These are phyloP conservation scores for Omphalotus olearius DNA, from an alignment of 1,284 basidiomycete genomes.

Conservation along the genomic window DNA sequence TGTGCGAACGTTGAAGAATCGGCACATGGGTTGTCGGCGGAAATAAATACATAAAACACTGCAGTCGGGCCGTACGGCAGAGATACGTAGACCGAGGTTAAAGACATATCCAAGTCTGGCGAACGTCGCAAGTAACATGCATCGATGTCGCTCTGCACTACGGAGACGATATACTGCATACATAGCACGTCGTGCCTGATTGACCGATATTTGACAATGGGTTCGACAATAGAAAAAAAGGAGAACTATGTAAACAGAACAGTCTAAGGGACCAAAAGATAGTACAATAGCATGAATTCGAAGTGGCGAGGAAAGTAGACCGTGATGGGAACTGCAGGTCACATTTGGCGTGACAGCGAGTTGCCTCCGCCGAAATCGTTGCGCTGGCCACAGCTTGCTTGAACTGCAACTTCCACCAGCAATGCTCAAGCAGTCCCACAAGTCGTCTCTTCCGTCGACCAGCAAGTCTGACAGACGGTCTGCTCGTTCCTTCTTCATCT, in stretches of 20 bases:
- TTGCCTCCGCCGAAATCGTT: not conserved
- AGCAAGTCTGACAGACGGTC: conserved; percentile 15
- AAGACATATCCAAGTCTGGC: too few relatives aligned
- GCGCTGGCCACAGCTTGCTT: conserved; percentile 8
- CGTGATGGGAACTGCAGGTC: not conserved
- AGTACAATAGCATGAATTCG: not conserved
- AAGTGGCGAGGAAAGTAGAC: not conserved
- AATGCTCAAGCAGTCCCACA: conserved; percentile 9
- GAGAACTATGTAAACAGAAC: not conserved
- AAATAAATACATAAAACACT: too few relatives aligned
- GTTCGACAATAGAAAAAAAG: not conserved
- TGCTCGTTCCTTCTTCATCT: not conserved
- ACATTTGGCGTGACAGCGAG: too few relatives aligned
- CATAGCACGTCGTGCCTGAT: too few relatives aligned
- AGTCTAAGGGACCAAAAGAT: not conserved
- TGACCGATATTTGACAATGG: too few relatives aligned
- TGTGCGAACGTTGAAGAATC: too few relatives aligned
- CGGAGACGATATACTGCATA: too few relatives aligned
- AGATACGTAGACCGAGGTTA: too few relatives aligned
- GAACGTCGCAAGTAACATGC: too few relatives aligned
- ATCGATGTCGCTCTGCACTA: too few relatives aligned
- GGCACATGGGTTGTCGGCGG: too few relatives aligned
- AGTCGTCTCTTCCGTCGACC: conserved; percentile 8
- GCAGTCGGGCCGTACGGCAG: too few relatives aligned
- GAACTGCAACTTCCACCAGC: conserved; percentile 13